phyloP scores from a whole-genome alignment of 345 rosid species.

The Raphanus raphanistrum region DNA sequence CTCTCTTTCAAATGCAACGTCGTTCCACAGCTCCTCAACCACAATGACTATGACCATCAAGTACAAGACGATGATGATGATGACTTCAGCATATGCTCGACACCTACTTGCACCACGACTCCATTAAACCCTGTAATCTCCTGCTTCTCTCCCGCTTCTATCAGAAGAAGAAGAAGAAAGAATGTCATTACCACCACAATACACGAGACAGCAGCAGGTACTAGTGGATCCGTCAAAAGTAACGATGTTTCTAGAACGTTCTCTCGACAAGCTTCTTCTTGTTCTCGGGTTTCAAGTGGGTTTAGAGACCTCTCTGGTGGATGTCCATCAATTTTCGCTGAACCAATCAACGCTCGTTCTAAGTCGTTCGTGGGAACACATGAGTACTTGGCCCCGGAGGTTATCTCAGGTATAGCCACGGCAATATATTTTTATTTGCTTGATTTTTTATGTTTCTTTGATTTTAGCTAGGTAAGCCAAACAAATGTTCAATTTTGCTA shows the following conservation, averaged over 20 bases:
- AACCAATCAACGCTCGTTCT: conserved; percentile 73
- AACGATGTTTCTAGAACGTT: conserved; percentile 25
- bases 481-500: background rate
- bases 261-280: conserved; percentile 23
- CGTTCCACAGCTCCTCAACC: conserved; percentile 62
- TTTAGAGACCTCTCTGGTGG: conserved; percentile 6
- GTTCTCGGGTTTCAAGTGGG: conserved; percentile 27
- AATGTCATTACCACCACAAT: conserved; percentile 51
- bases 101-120: conserved; percentile 57
- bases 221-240: background rate
- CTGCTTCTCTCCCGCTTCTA: conserved; percentile 53
- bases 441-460: background rate
- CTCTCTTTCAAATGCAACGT: conserved; percentile 86
- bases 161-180: conserved; percentile 40
- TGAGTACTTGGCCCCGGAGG: conserved; percentile 95
- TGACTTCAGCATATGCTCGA: conserved; percentile 41
- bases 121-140: conserved; percentile 71
- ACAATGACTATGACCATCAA: conserved; percentile 6
- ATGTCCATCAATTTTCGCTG: conserved; percentile 65
- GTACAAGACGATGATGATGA: conserved; percentile 16
- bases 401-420: conserved; percentile 53
- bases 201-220: conserved; percentile 40
- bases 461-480: background rate
- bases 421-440: background rate
- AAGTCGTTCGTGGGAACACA: conserved; percentile 92